Base-by-base conservation (phyloP, 2,329 filamentous ascomycete species). In the Lecanicillium sp. region DNA sequence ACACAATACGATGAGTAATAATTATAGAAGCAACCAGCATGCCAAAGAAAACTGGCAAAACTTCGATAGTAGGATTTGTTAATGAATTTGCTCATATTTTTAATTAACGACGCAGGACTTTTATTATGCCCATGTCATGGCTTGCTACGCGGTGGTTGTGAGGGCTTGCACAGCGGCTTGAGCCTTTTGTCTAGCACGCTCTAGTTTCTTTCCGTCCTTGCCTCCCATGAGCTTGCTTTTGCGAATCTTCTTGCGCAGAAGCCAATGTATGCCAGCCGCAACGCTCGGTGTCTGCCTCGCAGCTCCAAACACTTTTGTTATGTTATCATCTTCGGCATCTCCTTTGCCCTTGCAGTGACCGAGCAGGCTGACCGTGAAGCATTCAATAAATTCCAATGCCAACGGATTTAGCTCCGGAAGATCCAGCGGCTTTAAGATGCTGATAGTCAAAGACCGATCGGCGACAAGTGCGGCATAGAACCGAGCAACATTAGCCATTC, bases 311-410 rank as follows among this genome's bases (percentile, higher is more conserved):
- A 87, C 63, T 35, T 78, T 78, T 45, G 75, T 65, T 19, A 94
- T 62, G 2, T 67, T 65, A 38, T 68, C 67, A 41, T 80, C 73
- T 45, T 79, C 70, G 43, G 68, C 66, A 2, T 58, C 55, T 4
- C 51, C 62, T 39, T 69, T 64, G 20, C 58, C 53, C 43, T 63
- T 57, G 13, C 78, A 78, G 48, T 82, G 75, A 33, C 85, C 70
- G 22, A 96, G 75, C 11, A 88, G 60, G 2, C 79, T 83, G 35
- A 92, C 78, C 13, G 96, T 68, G 48, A 95, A 63, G 7, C 92
- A 67, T 58, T 95, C 87, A 33, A 89, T 70, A 54, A 96, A 92
- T 17, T 76, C 75, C 41, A 74, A 78, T 0, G 85, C 86, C 61
- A 83, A 88, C 7, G 76, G 65, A 53, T 87, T 84, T 36, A 95